A percentile compares a stretch with the other conserved stretches of the same genome.
Evolutionary conservation across 139 green algal genomes (phyloP).

Genomic region (Auxenochlorella pyrenoidosa): DNA sequence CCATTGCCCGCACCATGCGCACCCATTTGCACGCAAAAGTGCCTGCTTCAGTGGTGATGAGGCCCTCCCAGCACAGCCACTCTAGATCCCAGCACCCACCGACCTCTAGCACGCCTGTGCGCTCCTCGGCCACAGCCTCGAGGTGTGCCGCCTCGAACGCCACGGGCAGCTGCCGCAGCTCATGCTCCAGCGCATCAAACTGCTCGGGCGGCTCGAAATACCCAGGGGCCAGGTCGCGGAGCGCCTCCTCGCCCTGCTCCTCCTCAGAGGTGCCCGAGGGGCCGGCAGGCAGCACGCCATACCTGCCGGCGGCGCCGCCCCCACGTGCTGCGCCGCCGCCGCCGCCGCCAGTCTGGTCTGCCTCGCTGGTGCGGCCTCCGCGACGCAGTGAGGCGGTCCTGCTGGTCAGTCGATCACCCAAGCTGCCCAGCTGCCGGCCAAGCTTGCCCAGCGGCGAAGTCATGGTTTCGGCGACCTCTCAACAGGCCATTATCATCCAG

Average conservation of each 20-base stretch:
- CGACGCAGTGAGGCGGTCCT: constrained; percentile 4
- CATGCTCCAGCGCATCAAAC: constrained; percentile 49
- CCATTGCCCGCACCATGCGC: no score
- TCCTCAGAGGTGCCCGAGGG: background rate
- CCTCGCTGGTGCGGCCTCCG: background rate
- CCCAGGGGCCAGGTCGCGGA: constrained; percentile 3
- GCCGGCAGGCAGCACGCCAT: background rate
- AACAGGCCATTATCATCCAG: no score
- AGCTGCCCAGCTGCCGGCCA: background rate
- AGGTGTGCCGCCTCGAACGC: constrained; percentile 44
- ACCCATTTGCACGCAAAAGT: no score
- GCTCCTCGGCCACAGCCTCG: constrained; percentile 54
- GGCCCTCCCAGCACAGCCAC: no score
- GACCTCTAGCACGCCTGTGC: constrained; percentile 56
- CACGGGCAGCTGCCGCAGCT: constrained; percentile 51
- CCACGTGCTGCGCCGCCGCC: background rate
- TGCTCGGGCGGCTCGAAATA: constrained; percentile 29
- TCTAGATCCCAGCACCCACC: background rate
- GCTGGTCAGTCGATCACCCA: background rate
- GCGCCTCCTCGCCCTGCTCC: constrained; percentile 8
- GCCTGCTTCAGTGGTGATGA: no score
- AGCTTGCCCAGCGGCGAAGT: constrained; percentile 1
- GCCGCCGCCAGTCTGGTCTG: background rate
- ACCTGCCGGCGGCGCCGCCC: background rate
- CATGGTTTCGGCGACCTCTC: background rate